A percentile compares a stretch with the other conserved stretches of the same genome.
Conservation (phyloP, 2,329 filamentous ascomycete genomes). For the Epichloe glyceriae region DNA sequence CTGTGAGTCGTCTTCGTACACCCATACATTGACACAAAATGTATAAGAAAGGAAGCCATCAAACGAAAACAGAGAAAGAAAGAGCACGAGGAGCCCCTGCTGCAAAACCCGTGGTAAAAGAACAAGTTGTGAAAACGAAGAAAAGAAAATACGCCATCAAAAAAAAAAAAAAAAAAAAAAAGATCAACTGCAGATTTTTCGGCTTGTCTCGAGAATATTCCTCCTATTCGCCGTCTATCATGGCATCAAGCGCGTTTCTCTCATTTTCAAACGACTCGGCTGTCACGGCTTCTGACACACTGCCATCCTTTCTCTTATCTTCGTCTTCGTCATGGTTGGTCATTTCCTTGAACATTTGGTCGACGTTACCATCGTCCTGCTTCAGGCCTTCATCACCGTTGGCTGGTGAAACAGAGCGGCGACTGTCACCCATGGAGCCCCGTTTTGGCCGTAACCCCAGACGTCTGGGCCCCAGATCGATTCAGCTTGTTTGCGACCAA, state of each 20-base stretch:
- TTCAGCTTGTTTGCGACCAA: slow-evolving; percentile 36
- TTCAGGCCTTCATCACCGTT: slow-evolving; percentile 20
- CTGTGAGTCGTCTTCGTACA: background rate
- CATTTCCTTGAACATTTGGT: slow-evolving; percentile 43
- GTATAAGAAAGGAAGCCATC: background rate
- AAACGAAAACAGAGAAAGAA: background rate
- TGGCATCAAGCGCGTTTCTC: slow-evolving; percentile 32
- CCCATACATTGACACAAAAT: background rate
- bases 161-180: background rate
- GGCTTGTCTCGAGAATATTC: background rate
- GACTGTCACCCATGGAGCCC: slow-evolving; percentile 16
- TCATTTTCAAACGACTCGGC: slow-evolving; percentile 31
- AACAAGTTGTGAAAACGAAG: background rate
- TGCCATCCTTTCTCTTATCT: slow-evolving; percentile 22
- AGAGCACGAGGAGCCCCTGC: background rate
- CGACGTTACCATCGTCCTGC: slow-evolving; percentile 33
- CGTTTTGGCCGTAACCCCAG: slow-evolving; percentile 22
- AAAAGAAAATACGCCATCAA: background rate
- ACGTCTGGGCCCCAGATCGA: slow-evolving; percentile 37
- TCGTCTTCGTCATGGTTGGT: slow-evolving; percentile 39
- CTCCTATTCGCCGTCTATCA: slow-evolving; percentile 29
- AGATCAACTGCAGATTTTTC: background rate
- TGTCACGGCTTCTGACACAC: slow-evolving; percentile 22
- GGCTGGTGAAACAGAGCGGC: slow-evolving; percentile 15
- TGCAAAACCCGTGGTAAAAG: background rate